Evolutionary conservation across 345 rosid genomes (phyloP), one percentile per base, ranked within the genome.

Genomic region (Physaria fendleri): DNA sequence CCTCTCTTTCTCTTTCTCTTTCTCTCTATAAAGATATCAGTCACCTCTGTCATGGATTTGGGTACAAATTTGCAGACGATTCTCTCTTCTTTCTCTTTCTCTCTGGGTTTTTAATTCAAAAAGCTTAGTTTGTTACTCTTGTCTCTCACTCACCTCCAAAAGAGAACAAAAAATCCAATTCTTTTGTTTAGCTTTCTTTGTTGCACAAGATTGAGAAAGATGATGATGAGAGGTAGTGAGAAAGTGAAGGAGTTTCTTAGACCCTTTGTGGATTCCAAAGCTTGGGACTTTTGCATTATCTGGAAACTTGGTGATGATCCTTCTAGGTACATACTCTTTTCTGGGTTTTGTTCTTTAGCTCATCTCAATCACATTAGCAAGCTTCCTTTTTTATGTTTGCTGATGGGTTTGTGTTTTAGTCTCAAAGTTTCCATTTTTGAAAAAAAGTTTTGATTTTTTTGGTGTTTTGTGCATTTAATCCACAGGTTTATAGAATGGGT

Each of bases 231-330:
- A 72, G 76, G 74, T 52, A 52, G 74, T 30, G 80, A 79, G 65
- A 64, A 71, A 49, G 79, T 78, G 24, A 62, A 77, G 62, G 83
- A 73, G 64, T 75, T 85, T 77, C 95, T 92, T 24, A 79, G 95
- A 66, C 95, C 90, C 20, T 68, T 86, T 15, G 88, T 88, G 12
- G 83, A 79, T 42, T 64, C 81, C 37, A 74, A 62, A 43, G 72
- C 51, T 18, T 92, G 98, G 96, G 98, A 88, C 52, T 86, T 79
- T 38, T 81, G 86, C 45, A 81, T 88, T 66, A 79, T 83, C 40
- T 92, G 98, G 96, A 83, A 84, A 74, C 71, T 88, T 40, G 86
- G 85, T 4, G 83, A 84, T 57, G 93, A 82, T 49, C 89, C 96
- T 62, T 86, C 96, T 15, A 78, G 82, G 96, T 88, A 57, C 32